Evolutionary conservation across 495 filamentous ascomycete species (phyloP), one percentile per base, ranked within the genome.

Genomic region (Neurospora africana): DNA sequence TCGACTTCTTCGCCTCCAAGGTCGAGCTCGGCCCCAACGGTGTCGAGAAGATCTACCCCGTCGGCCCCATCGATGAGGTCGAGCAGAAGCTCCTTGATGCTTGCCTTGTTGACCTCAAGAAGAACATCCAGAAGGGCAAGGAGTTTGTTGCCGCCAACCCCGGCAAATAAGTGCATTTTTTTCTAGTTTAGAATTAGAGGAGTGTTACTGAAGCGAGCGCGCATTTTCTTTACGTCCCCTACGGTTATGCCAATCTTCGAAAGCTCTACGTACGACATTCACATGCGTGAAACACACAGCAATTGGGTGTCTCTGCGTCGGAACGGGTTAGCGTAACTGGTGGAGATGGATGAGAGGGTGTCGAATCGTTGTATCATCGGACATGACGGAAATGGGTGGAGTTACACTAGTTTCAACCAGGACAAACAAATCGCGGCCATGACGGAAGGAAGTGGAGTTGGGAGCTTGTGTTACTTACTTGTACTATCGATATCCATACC

Each of bases 21-120:
- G 92, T 99, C 77, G 93, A 97, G 88, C 91, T 99, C 77, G 95
- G 95, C 84, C 93, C 93, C 76, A 92, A 94, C 84, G 95, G 95
- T 86, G 94, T 93, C 74, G 92, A 97, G 89, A 91, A 94, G 89
- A 94, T 98, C 82, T 85, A 90, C 81, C 87, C 90, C 73, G 86
- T 99, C 77, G 95, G 94, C 82, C 84, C 91, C 81, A 79, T 98
- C 77, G 91, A 90, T 77, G 87, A 88, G 73, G 86, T 91, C 81
- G 95, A 99, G 90, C 84, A 97, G 89, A 89, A 91, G 84, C 89
- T 99, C 76, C 82, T 99, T 74, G 92, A 95, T 80, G 91, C 89
- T 75, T 91, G 88, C 86, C 84, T 97, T 73, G 83, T 77, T 75
- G 95, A 98, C 86, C 87, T 99, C 82, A 93, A 94, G 88, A 93